phyloP scores from a whole-genome alignment of 2,329 filamentous ascomycete genomes.

The Cladosporium sp. region DNA sequence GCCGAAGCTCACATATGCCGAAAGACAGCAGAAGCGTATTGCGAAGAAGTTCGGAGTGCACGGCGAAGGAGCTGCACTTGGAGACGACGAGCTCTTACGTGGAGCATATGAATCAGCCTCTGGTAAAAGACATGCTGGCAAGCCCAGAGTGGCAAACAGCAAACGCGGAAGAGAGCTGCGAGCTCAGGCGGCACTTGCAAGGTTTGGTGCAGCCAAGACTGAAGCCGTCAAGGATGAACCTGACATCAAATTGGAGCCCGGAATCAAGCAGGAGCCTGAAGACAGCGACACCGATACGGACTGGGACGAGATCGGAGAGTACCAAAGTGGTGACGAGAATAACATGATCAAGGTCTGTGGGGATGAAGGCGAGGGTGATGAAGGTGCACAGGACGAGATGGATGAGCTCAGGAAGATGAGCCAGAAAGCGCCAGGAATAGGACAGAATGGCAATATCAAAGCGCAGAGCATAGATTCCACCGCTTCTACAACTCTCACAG shows the following conservation, averaged over 20 bases:
- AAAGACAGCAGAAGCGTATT: slow-evolving; percentile 68
- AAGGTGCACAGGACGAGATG: slow-evolving; percentile 61
- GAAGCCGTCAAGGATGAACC: slow-evolving; percentile 32
- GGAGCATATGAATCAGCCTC: slow-evolving; percentile 57
- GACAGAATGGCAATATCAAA: neutral
- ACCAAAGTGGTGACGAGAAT: slow-evolving; percentile 56
- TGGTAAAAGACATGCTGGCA: slow-evolving; percentile 57
- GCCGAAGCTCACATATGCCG: slow-evolving; percentile 59
- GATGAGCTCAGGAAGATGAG: slow-evolving; percentile 58
- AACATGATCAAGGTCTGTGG: slow-evolving; percentile 72
- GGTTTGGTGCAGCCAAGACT: slow-evolving; percentile 56
- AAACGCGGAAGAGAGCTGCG: slow-evolving; percentile 70
- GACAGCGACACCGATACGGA: slow-evolving; percentile 53
- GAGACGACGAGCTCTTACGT: slow-evolving; percentile 64
- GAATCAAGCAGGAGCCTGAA: slow-evolving; percentile 63
- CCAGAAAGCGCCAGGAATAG: neutral
- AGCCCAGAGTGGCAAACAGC: slow-evolving; percentile 70
- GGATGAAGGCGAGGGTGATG: slow-evolving; percentile 54
- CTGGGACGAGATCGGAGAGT: slow-evolving; percentile 56
- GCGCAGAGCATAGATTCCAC: neutral
- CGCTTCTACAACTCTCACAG: neutral
- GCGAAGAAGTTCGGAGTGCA: slow-evolving; percentile 79
- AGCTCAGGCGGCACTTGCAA: slow-evolving; percentile 70
- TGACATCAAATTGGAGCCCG: slow-evolving; percentile 32
- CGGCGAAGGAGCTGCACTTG: slow-evolving; percentile 66